Percentiles rank a stretch among this genome's conserved stretches.
Conservation (phyloP, 1,284 basidiomycete genomes). For the Ustilago tritici region DNA sequence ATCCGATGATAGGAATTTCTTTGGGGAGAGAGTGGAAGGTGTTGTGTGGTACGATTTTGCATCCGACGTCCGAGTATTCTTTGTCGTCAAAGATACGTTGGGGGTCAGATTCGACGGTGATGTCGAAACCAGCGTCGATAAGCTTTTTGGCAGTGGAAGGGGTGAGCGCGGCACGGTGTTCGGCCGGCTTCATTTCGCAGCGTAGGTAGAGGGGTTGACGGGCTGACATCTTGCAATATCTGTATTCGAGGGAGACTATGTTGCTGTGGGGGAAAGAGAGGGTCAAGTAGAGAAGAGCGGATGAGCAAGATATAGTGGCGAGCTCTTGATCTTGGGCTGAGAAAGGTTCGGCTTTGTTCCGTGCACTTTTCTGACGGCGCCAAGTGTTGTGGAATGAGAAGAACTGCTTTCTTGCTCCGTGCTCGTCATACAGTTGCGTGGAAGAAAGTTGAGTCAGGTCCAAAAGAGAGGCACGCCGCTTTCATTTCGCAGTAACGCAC, state of each 20-base stretch:
- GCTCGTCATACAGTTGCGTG: background rate
- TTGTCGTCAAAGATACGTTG: constrained; percentile 95
- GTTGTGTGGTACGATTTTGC: constrained; percentile 88
- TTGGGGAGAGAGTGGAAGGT: constrained; percentile 86
- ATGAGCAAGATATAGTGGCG: constrained; percentile 8
- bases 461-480: constrained; percentile 2
- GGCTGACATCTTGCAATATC: background rate
- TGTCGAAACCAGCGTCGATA: constrained; percentile 89
- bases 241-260: background rate
- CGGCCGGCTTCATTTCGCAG: constrained; percentile 71
- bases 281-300: background rate
- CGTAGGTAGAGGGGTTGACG: constrained; percentile 67
- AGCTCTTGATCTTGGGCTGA: background rate
- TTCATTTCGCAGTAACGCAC: constrained; percentile 8
- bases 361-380: background rate
- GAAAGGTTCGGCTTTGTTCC: constrained; percentile 12
- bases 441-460: constrained; percentile 23
- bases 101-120: constrained; percentile 91
- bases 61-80: constrained; percentile 82
- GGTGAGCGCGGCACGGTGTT: constrained; percentile 91
- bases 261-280: background rate
- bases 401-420: background rate
- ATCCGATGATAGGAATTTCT: constrained; percentile 86
- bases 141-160: constrained; percentile 91
- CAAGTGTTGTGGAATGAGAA: background rate